A percentile compares a stretch with the other conserved stretches of the same genome.
phyloP scores from a whole-genome alignment of 108 stramenopile genomes.

The Cyclotella cryptica region DNA sequence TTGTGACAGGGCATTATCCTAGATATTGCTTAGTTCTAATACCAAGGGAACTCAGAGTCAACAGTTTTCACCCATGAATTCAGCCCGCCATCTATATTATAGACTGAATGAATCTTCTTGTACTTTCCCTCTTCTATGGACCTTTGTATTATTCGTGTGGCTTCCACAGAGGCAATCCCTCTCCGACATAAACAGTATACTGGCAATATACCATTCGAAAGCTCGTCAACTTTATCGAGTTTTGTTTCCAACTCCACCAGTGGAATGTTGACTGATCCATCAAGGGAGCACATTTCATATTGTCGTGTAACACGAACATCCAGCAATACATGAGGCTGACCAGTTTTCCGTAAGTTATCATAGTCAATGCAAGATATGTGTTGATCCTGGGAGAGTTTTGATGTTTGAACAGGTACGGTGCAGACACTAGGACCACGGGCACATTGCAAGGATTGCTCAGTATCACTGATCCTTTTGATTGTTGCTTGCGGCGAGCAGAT shows the following conservation, averaged over 20 bases:
- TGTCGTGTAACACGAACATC: constrained; percentile 82
- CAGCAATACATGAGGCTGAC: constrained; percentile 68
- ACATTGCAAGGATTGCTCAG: constrained; percentile 50
- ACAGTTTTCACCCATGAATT: constrained; percentile 73
- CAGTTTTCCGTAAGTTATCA: constrained; percentile 33
- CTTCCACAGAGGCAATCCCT: constrained; percentile 73
- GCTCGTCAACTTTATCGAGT: constrained; percentile 45
- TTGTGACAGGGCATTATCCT: too few species aligned
- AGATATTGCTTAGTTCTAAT: constrained; percentile 54
- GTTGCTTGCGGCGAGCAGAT: constrained; percentile 73
- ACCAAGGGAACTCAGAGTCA: constrained; percentile 77
- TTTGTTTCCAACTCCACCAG: constrained; percentile 55
- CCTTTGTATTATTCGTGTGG: constrained; percentile 63
- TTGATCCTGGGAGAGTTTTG: constrained; percentile 23
- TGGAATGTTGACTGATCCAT: constrained; percentile 77
- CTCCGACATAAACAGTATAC: constrained; percentile 85
- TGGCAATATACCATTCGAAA: constrained; percentile 58
- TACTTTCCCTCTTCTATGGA: constrained; percentile 32
- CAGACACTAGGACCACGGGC: constrained; percentile 65
- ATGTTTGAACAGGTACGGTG: neutral
- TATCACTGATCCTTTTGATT: constrained; percentile 75
- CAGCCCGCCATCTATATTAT: constrained; percentile 78
- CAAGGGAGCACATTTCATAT: constrained; percentile 77
- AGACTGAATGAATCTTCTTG: constrained; percentile 59
- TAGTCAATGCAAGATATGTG: constrained; percentile 66